Evolutionary conservation across 768 basidiomycete genomes (phyloP).

Genomic region (Hebeloma cylindrosporum): DNA sequence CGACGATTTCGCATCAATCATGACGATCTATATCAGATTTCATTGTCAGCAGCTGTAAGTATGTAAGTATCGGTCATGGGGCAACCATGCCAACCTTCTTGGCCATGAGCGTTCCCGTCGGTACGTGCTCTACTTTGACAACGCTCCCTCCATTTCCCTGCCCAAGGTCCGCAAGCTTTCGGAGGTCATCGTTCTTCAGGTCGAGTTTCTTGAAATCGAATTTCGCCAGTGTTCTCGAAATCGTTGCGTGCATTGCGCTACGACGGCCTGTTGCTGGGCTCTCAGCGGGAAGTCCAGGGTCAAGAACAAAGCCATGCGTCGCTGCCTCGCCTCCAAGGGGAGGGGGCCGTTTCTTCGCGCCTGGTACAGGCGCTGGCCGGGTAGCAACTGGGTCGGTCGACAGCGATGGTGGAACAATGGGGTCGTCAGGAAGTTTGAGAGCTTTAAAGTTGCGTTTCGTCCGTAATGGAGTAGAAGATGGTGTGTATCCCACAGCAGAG

Average conservation of each 20-base stretch:
- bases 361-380: constrained; percentile 24
- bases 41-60: constrained; percentile 4
- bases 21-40: constrained; percentile 63
- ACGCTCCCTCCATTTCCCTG: constrained; percentile 98
- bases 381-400: constrained; percentile 16
- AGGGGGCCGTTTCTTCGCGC: constrained; percentile 28
- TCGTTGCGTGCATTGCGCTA: constrained; percentile 59
- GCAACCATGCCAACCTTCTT: constrained; percentile 73
- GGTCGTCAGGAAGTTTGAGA: constrained; percentile 61
- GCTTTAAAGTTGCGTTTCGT: constrained; percentile 93
- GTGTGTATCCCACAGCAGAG: constrained; percentile 22
- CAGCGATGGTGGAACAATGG: constrained; percentile 23
- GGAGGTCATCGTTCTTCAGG: constrained; percentile 84
- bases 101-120: constrained; percentile 93
- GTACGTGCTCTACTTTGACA: constrained; percentile 89
- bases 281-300: constrained; percentile 39
- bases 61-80: background rate
- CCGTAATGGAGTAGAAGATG: constrained; percentile 52
- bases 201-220: constrained; percentile 70
- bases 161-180: constrained; percentile 87
- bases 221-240: constrained; percentile 80
- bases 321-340: constrained; percentile 21
- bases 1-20: constrained; percentile 93
- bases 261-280: constrained; percentile 54
- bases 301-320: constrained; percentile 32